Evolutionary conservation across 108 stramenopile species (phyloP).

Genomic region (Craspedostauros australis): DNA sequence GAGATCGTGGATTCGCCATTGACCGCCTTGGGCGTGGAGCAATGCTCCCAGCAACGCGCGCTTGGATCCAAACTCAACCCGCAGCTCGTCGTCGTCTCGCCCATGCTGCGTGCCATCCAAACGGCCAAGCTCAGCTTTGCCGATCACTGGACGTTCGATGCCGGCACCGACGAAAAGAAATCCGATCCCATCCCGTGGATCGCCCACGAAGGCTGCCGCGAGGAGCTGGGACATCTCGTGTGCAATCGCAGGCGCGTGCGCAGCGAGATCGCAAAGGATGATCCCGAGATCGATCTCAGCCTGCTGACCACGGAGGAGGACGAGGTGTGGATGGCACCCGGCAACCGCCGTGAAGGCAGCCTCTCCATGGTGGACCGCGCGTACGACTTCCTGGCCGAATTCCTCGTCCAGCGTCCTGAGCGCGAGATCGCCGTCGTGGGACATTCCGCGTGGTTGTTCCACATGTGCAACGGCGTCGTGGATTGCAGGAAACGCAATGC

Average conservation of each 20-base stretch:
- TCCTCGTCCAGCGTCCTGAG: constrained; percentile 40
- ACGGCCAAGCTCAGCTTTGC: constrained; percentile 48
- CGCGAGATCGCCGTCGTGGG: constrained; percentile 48
- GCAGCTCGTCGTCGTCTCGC: constrained; percentile 47
- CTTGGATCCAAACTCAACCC: constrained; percentile 24
- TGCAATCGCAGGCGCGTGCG: constrained; percentile 49
- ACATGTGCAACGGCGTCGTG: constrained; percentile 51
- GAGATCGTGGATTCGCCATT: constrained; percentile 58
- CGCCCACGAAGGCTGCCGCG: constrained; percentile 59
- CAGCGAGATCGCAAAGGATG: constrained; percentile 34
- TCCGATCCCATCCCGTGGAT: constrained; percentile 37
- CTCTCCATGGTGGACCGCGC: constrained; percentile 36
- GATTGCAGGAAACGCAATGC: constrained; percentile 36
- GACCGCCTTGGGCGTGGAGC: constrained; percentile 36
- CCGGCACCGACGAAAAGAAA: not conserved
- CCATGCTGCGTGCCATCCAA: constrained; percentile 45
- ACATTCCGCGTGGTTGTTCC: constrained; percentile 59
- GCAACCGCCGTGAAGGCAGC: constrained; percentile 24
- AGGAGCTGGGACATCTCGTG: constrained; percentile 49
- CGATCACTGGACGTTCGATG: constrained; percentile 6
- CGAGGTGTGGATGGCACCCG: constrained; percentile 28
- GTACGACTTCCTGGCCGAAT: constrained; percentile 49
- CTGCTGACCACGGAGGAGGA: constrained; percentile 33
- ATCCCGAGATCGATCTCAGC: constrained; percentile 29
- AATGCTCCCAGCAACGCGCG: constrained; percentile 24